Percentiles rank a stretch among this genome's conserved stretches.
Evolutionary conservation across 768 basidiomycete genomes (phyloP).

Genomic region (Lactifluus hygrophoroides): DNA sequence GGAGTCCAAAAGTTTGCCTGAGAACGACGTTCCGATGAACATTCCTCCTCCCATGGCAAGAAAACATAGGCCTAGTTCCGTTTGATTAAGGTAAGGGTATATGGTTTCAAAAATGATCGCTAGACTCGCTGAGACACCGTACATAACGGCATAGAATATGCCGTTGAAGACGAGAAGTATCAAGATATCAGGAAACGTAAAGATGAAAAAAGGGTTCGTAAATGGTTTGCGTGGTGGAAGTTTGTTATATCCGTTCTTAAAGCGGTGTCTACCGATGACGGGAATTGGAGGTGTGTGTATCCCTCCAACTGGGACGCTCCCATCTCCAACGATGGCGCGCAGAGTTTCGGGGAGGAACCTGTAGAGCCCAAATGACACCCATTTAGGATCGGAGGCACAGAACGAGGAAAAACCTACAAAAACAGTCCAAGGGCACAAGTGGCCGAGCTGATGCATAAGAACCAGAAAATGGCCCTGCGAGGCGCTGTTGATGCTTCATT

Average conservation of each 20-base stretch:
- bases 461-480: constrained; percentile 36
- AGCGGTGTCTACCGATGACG: constrained; percentile 22
- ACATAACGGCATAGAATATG: constrained; percentile 46
- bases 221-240: constrained; percentile 30
- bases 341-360: constrained; percentile 44
- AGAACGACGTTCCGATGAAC: constrained; percentile 46
- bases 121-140: constrained; percentile 50
- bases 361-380: neutral
- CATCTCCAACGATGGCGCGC: constrained; percentile 36
- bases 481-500: neutral
- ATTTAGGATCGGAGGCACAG: neutral
- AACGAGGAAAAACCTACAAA: constrained; percentile 25
- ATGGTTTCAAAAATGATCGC: constrained; percentile 49
- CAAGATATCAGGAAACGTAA: constrained; percentile 49
- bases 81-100: constrained; percentile 54
- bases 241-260: neutral
- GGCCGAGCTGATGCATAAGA: constrained; percentile 30
- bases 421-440: constrained; percentile 31
- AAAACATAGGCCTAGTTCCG: constrained; percentile 69
- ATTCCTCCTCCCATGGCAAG: constrained; percentile 69
- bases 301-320: constrained; percentile 29
- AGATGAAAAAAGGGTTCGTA: constrained; percentile 47
- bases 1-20: constrained; percentile 56
- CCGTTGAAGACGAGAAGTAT: constrained; percentile 47
- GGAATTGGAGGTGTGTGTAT: constrained; percentile 30